phyloP scores from a whole-genome alignment of 2,329 filamentous ascomycete species.

The Pseudofabraea citricarpa region DNA sequence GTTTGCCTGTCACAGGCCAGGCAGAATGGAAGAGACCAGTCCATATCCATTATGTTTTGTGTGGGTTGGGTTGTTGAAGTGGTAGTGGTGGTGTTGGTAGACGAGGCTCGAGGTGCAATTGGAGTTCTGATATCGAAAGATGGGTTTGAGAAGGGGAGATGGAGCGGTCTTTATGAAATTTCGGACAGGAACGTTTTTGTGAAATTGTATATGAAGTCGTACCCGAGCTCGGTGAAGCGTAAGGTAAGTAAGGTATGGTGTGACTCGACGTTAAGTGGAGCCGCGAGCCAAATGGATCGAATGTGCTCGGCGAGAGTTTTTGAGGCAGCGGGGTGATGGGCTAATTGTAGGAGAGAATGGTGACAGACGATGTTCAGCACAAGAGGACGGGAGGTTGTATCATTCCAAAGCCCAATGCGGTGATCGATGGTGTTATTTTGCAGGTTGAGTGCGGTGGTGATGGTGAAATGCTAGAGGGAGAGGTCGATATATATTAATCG shows the following conservation, averaged over 20 bases:
- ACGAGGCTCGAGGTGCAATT: slow-evolving; percentile 1
- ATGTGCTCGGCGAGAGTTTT: slow-evolving; percentile 13
- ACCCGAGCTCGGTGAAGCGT: slow-evolving; percentile 13
- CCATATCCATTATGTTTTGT: slow-evolving; percentile 26
- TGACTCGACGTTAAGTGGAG: slow-evolving; percentile 27
- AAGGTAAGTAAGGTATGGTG: slow-evolving; percentile 17
- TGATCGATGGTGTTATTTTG: background rate
- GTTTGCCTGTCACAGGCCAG: slow-evolving; percentile 90
- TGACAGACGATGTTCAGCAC: background rate
- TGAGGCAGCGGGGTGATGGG: slow-evolving; percentile 9
- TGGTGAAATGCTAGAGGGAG: background rate
- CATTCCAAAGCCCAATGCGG: background rate
- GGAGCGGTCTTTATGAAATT: slow-evolving; percentile 8
- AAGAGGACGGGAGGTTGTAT: background rate
- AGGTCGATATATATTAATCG: background rate
- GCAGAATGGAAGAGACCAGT: slow-evolving; percentile 89
- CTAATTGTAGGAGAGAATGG: slow-evolving; percentile 13
- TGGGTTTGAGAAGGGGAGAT: slow-evolving; percentile 3
- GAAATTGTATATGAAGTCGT: slow-evolving; percentile 12
- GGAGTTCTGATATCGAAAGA: slow-evolving; percentile 1
- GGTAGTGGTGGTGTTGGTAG: slow-evolving; percentile 1
- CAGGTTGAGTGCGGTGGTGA: background rate
- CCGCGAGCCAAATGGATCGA: slow-evolving; percentile 15
- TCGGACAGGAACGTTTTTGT: slow-evolving; percentile 5
- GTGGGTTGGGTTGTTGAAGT: slow-evolving; percentile 6